Conservation (phyloP, 2,329 filamentous ascomycete genomes). For the Trichophyton schoenleinii region DNA sequence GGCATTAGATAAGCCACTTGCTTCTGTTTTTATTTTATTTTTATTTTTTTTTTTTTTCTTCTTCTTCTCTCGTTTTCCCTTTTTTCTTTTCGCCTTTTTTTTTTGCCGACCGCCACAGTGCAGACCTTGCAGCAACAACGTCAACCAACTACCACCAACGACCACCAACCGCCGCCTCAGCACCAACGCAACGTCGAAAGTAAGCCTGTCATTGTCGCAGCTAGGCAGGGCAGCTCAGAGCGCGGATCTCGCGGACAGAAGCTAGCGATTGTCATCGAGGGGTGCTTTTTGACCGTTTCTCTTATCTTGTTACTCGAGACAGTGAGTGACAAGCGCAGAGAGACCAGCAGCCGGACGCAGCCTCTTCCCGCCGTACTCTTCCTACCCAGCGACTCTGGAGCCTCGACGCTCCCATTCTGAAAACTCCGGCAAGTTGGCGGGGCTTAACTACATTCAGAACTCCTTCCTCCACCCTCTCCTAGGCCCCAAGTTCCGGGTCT, state of each 20-base stretch:
- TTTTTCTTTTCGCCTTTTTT: neutral
- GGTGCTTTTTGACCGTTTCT: neutral
- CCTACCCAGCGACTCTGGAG: constrained; percentile 28
- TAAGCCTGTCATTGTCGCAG: neutral
- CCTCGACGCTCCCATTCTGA: constrained; percentile 25
- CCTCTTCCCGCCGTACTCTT: constrained; percentile 8
- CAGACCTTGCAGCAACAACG: neutral
- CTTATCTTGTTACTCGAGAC: neutral
- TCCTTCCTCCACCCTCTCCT: constrained; percentile 78
- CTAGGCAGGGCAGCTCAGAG: neutral
- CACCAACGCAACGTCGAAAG: neutral
- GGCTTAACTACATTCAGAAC: constrained; percentile 57
- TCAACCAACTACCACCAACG: neutral
- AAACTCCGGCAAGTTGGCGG: constrained; percentile 84
- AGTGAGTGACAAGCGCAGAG: neutral
- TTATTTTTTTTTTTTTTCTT: neutral
- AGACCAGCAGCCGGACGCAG: neutral
- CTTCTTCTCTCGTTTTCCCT: neutral
- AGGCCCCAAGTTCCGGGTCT: constrained; percentile 86
- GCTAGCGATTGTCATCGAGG: neutral
- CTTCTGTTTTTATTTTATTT: neutral
- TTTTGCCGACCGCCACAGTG: constrained; percentile 2
- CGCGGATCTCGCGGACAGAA: neutral
- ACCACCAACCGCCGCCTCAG: neutral
- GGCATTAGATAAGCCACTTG: neutral